Base-by-base conservation (phyloP, 352 stramenopile species). In the Globisporangium spinosum region DNA sequence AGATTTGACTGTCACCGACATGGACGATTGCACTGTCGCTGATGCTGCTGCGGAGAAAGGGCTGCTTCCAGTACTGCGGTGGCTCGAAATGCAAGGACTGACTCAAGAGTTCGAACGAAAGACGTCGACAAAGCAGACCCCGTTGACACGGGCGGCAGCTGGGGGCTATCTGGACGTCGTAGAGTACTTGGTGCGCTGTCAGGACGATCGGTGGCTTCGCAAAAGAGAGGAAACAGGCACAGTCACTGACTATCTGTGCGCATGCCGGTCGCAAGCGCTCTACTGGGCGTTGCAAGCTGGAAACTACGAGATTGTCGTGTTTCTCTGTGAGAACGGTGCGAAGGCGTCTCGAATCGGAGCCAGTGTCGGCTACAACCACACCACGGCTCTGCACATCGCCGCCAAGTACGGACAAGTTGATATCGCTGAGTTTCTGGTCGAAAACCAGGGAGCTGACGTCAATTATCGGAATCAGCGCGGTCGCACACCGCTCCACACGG, bases 381-480 rank as follows among this genome's bases (percentile, higher is more conserved):
- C 57, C 17, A 49, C 34, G 0, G 32, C 57, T n/a, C 17, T 62
- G 20, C 57, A 62, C 57, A 62, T 62, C n/a, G 57, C 57, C 7
- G 34, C 43, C 10, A 62, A 62, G 34, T 62, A 51, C 34, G 57
- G 34, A n/a, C 7, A n/a, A 7, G 20, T 62, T n/a, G 57, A 51
- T 34, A 13, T 62, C 57, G 34, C 34, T 12, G 57, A 62, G 32
- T 62, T 51, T 27, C 57, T 62, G 27, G 53, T 62, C 34, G 57
- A 62, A 15, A 23, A 1, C 34, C 57, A 62, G 34, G 32, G n/a
- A 25, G 57, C 57, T 15, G 57, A 62, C 57, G 57, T 62, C 12
- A 51, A 62, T n/a, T 62, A 34, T 45, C 57, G 57, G 34, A 62
- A 62, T 27, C 57, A 62, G 57, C 57, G 57, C 57, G 57, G 57